Conservation (phyloP, 805 yeast species). For the Candida bentonensis region DNA sequence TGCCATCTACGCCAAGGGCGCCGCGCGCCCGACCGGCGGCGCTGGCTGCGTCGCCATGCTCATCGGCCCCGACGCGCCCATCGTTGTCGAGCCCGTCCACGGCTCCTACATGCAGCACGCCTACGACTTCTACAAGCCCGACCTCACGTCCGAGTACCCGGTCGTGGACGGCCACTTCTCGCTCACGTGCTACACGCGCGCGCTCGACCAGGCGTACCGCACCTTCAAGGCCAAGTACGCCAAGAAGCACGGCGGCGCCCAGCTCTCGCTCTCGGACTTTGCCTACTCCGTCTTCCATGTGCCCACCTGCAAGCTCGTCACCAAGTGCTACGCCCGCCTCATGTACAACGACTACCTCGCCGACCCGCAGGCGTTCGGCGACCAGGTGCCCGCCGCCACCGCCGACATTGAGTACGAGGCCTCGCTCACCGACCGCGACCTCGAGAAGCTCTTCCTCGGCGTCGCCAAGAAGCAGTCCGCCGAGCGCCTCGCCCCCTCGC, state of each 20-base stretch:
- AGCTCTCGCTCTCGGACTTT: conserved; percentile 49
- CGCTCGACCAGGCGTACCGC: conserved; percentile 76
- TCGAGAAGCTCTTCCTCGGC: conserved; percentile 76
- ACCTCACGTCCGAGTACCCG: conserved; percentile 92
- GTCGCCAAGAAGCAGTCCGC: conserved; percentile 56
- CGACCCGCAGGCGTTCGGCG: conserved; percentile 48
- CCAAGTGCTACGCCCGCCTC: conserved; percentile 85
- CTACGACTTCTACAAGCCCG: conserved; percentile 96
- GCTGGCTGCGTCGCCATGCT: conserved; percentile 91
- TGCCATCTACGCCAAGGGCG: conserved; percentile 92
- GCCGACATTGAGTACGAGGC: conserved; percentile 54
- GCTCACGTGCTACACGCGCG: conserved; percentile 82
- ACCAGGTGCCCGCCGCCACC: conserved; percentile 37
- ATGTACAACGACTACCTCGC: conserved; percentile 74
- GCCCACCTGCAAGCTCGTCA: conserved; percentile 91
- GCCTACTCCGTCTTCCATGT: conserved; percentile 96
- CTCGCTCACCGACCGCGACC: conserved; percentile 60
- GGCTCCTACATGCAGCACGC: conserved; percentile 95
- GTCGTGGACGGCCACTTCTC: conserved; percentile 96
- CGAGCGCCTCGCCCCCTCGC: conserved; percentile 63
- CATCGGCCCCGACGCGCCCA: conserved; percentile 96
- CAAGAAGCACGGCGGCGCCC: conserved; percentile 32
- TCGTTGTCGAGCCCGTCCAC: conserved; percentile 77
- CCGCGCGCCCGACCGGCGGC: conserved; percentile 99
- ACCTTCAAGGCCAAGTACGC: conserved; percentile 66